Base-by-base conservation (phyloP, 768 basidiomycete genomes). In the Collybia mongolica region DNA sequence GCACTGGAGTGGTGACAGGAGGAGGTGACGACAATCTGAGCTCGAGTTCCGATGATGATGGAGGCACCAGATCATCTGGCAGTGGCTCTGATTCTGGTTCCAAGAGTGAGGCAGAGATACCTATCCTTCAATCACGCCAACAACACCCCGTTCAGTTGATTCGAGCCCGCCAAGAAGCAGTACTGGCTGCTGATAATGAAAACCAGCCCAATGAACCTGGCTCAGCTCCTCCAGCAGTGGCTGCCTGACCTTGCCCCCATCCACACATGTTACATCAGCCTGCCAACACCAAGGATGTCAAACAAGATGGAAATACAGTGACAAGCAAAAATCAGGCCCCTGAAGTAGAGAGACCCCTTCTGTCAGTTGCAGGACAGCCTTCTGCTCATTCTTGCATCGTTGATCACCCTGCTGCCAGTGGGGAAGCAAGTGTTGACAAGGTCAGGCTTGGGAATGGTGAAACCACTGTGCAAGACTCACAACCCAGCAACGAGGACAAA, bases 11-110 rank as follows among this genome's bases (percentile, higher is more conserved):
- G 12, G 9, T 4, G 5, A 35, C 3, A 12, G 26, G 29, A 37
- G 38, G 14, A 6, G 45, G 37, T 46, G 45, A 14, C 15, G 9
- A 32, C n/a, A 19, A 46, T 46, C 17, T 28, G 45, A 38, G 45
- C 45, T 19, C 19, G 18, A 38, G 39, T 23, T 19, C 47, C 26
- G 42, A 43, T 14, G 14, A 43, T 43, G 39, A 38, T 28, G n/a
- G 37, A 26, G 46, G 26, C 37, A 48, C 36, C 23, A 17, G 46
- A 48, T 48, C 37, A 38, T 48, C 46, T 38, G 37, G 26, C 22
- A 48, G 32, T 28, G 26, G 46, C 37, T 48, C 46, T 48, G 46
- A 39, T 39, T 48, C 46, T 22, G 46, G 39, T 39, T 48, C 46
- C 39, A 37, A 48, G 46, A 48, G 46, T 38, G 35, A 48, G 15